Base-by-base conservation (phyloP, 2,329 filamentous ascomycete genomes). In the Diaporthe destruens region DNA sequence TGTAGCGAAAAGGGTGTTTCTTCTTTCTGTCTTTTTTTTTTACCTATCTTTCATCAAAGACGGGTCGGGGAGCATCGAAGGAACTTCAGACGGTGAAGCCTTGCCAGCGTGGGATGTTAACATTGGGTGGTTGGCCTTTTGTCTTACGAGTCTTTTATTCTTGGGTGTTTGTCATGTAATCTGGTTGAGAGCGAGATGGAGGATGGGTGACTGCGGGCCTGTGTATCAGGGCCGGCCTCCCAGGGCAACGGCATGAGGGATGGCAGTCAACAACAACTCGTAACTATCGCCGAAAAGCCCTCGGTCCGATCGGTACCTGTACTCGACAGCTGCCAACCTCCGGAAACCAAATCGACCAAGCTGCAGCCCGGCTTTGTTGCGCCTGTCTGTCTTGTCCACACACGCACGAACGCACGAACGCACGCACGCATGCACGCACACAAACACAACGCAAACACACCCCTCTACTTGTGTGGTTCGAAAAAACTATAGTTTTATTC, bases 1-100 rank as follows among this genome's bases (percentile, higher is more conserved):
- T 53, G 55, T 53, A 53, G 55, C 39, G 67, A 70, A 51, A 70
- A 53, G 47, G 67, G 67, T 55, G 67, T 61, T 70, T n/a, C 29
- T 39, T 36, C 18, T n/a, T 9, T 56, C 36, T 39, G 11, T 39
- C 36, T 49, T 18, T 47, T 32, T 6, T 56, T 29, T 32, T 16
- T 36, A 34, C 39, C 42, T 49, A 32, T 63, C 42, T 34, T 49
- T 47, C 59, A 65, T 65, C 42, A 53, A 70, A 70, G 67, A 70
- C 55, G 44, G 67, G 44, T 65, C n/a, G 67, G 55, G 55, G 67
- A 53, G 55, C 67, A 70, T 70, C 44, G 44, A 54, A 32, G 20
- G 29, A 49, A 44, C 61, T 65, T 51, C 61, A 51, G 20, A 25
- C 11, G 44, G 29, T 39, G 61, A 32, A 36, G 61, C 29, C 29